phyloP scores from a whole-genome alignment of 148 eudicot species.

The Beta vulgaris region DNA sequence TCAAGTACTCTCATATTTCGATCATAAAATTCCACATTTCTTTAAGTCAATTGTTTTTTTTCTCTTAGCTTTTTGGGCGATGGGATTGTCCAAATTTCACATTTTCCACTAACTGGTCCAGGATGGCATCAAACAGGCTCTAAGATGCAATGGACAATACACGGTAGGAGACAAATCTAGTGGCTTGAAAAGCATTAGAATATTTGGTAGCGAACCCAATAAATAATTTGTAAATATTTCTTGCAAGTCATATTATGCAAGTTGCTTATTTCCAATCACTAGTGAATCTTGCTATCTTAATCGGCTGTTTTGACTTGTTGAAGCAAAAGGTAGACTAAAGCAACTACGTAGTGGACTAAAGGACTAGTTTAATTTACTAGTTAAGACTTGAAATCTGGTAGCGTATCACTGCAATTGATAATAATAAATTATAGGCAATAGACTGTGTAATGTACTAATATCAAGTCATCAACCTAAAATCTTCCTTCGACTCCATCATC shows the following conservation, averaged over 20 bases:
- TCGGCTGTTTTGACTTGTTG: neutral
- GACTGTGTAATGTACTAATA: no score
- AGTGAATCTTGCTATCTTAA: neutral
- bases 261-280: neutral
- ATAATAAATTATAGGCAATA: no score
- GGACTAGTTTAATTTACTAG: neutral
- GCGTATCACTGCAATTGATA: no score
- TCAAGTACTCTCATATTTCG: no score
- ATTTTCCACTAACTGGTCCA: neutral
- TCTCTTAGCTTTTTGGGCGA: neutral
- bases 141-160: neutral
- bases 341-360: neutral
- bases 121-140: neutral
- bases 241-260: constrained; percentile 4
- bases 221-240: no score
- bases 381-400: no score
- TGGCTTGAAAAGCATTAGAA: neutral
- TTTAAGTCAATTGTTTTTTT: no score
- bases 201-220: neutral
- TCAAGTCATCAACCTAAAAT: no score
- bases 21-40: neutral
- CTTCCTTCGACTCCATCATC: no score
- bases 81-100: neutral
- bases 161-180: neutral
- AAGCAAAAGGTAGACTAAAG: neutral